phyloP scores from a whole-genome alignment of 495 filamentous ascomycete species.

The Parathielavia appendiculata region DNA sequence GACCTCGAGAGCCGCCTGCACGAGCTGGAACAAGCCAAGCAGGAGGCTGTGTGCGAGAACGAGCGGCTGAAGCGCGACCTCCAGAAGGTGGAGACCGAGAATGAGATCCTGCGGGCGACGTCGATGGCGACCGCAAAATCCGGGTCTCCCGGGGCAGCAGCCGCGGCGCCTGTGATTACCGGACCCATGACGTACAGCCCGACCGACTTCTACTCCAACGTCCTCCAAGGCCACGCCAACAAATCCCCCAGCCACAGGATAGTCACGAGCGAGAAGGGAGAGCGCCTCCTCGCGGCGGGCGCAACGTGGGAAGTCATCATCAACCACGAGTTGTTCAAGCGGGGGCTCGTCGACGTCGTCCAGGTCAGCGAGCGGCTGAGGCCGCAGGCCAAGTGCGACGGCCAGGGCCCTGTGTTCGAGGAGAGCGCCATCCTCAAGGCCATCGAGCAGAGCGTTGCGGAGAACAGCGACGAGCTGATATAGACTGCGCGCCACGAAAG shows the following conservation, averaged over 20 bases:
- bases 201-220: slow-evolving; percentile 60
- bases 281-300: slow-evolving; percentile 69
- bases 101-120: slow-evolving; percentile 88
- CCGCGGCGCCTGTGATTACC: slow-evolving; percentile 39
- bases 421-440: slow-evolving; percentile 67
- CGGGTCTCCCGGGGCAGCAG: slow-evolving; percentile 21
- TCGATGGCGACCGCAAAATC: slow-evolving; percentile 34
- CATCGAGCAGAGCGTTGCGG: slow-evolving; percentile 71
- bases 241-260: slow-evolving; percentile 64
- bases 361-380: slow-evolving; percentile 72
- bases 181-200: slow-evolving; percentile 73
- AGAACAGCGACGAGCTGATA: slow-evolving; percentile 68
- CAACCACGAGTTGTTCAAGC: slow-evolving; percentile 69
- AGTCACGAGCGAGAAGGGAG: slow-evolving; percentile 61
- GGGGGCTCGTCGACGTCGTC: slow-evolving; percentile 77
- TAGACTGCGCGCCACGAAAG: slow-evolving; percentile 26
- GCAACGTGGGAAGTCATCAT: slow-evolving; percentile 93
- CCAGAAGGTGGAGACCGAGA: slow-evolving; percentile 76
- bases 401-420: slow-evolving; percentile 83
- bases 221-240: slow-evolving; percentile 51
- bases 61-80: slow-evolving; percentile 78
- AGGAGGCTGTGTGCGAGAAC: slow-evolving; percentile 56
- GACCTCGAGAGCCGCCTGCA: slow-evolving; percentile 85
- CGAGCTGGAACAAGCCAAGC: slow-evolving; percentile 55
- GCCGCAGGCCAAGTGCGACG: slow-evolving; percentile 76